A percentile compares a stretch with the other conserved stretches of the same genome.
These are phyloP conservation scores for Encephalitozoon hellem DNA, from an alignment of 371 early-diverging fungal species.

Conservation along the genomic window DNA sequence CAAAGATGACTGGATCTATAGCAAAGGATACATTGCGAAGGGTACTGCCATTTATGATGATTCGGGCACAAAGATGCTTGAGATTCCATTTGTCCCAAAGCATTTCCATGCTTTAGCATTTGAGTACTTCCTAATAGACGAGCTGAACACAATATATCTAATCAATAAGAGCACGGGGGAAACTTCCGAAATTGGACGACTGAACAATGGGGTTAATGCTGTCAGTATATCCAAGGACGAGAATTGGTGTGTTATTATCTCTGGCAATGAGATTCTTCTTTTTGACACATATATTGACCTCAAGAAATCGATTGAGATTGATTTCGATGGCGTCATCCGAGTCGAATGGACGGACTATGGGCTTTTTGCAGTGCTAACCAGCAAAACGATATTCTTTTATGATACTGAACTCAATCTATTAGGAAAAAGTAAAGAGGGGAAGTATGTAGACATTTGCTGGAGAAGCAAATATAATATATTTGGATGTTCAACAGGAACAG, in stretches of 20 bases:
- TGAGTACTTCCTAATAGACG: not conserved
- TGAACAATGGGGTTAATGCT: not conserved
- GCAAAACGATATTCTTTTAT: not conserved
- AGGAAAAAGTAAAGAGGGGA: not conserved
- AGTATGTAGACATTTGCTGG: not conserved
- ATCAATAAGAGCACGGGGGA: not conserved
- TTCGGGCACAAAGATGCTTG: not conserved
- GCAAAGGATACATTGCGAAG: not conserved
- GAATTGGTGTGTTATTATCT: not conserved
- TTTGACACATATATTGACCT: conserved; percentile 18
- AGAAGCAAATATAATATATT: conserved; percentile 20
- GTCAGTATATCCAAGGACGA: conserved; percentile 7
- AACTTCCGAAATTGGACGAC: not conserved
- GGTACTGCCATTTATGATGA: not conserved
- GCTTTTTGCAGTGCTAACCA: conserved; percentile 1
- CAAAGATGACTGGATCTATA: not conserved
- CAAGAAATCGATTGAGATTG: not conserved
- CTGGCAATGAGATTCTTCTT: conserved; percentile 1
- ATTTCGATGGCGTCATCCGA: not conserved
- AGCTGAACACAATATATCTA: not conserved
- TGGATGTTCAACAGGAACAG: not conserved
- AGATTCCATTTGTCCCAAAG: not conserved
- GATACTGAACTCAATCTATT: not conserved
- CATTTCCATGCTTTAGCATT: not conserved
- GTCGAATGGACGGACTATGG: conserved; percentile 9